Conservation (phyloP, 139 green algal species). For the Astrephomene gubernaculifera region DNA sequence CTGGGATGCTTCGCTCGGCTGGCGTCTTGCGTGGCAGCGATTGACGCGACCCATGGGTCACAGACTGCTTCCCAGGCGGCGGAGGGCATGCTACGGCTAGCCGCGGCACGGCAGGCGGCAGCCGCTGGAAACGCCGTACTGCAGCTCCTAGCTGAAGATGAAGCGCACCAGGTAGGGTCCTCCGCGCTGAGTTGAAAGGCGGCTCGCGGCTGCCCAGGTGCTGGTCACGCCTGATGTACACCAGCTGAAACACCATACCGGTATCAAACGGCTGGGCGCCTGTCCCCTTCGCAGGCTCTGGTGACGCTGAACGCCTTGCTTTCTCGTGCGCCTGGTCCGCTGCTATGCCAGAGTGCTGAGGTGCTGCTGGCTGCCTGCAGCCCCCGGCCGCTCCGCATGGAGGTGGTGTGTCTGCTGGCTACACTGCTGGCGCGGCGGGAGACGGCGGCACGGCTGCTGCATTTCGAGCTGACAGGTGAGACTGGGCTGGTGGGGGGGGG, state of each 20-base stretch:
- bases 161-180: not conserved
- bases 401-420: slow-evolving; percentile 46
- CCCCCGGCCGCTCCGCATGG: not conserved
- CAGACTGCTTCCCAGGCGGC: not conserved
- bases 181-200: not conserved
- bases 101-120: not conserved
- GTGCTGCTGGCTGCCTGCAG: slow-evolving; percentile 17
- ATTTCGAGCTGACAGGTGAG: not conserved
- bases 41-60: not conserved
- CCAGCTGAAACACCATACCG: too few species aligned
- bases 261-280: too few species aligned
- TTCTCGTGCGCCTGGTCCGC: not conserved
- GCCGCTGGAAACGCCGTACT: slow-evolving; percentile 11
- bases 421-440: slow-evolving; percentile 44
- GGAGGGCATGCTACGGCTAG: not conserved
- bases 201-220: too few species aligned
- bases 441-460: slow-evolving; percentile 30
- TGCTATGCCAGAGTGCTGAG: slow-evolving; percentile 39
- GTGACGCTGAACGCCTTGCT: not conserved
- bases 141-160: slow-evolving; percentile 12
- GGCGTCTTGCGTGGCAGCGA: not conserved
- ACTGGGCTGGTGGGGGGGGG: too few species aligned
- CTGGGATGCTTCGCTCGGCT: slow-evolving; percentile 19
- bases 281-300: not conserved
- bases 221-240: too few species aligned